Evolutionary conservation across 202 grass and related monocot genomes (phyloP), one percentile per base, ranked within the genome.

Genomic region (Saccharum hybrid): DNA sequence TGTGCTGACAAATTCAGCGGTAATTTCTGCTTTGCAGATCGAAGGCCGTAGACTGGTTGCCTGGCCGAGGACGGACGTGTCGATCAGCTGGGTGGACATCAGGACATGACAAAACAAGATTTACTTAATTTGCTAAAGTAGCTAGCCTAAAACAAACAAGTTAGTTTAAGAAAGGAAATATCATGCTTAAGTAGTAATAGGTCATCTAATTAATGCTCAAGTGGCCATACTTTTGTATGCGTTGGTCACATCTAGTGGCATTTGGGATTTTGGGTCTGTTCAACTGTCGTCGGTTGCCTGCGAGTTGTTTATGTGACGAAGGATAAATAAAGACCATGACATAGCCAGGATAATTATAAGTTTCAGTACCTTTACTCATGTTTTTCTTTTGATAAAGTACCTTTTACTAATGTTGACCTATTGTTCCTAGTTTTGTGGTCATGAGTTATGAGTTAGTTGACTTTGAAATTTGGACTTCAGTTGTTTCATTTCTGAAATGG

Each of bases 11-110:
- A 78, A 28, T 48, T 78, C 23, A 41, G 46, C 16, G 76, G 41
- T 78, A 49, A 66, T 78, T 78, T 78, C 15, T 73, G 11, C 45
- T 23, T 36, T 12, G 76, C 76, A 78, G 76, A 49, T 61, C 3
- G 13, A 51, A 45, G 23, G 22, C 42, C 12, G 2, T 4, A 6
- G 36, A 21, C 21, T 41, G 56, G 75, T 12, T 78, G 68, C 22
- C 19, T 1, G 10, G 10, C 9, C 42, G 12, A 19, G 6, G 16
- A 62, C 6, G 40, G 16, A 66, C 59, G 26, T 46, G 41, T 48
- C 40, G 68, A 71, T 7, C 28, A 34, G 15, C 23, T 62, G 15
- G 16, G 31, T 78, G 60, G 14, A 63, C 13, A 14, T 14, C 43
- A 46, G 22, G 54, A 61, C 10, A 26, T 61, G 22, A 61, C n/a